Conservation (phyloP, 1,139 yeast species). For the Hansenula sp. region DNA sequence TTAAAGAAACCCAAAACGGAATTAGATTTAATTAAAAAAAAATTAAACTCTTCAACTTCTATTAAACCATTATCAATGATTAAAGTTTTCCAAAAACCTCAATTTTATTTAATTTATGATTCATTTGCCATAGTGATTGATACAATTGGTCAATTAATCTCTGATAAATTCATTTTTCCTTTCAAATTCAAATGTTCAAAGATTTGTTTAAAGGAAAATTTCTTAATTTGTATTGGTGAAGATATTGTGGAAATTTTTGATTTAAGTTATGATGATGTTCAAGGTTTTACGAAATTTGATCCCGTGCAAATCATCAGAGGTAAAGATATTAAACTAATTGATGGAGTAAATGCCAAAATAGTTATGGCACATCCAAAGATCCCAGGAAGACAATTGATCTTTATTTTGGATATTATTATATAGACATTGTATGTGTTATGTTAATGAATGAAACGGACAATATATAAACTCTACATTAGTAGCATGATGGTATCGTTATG, state of each 20-base stretch:
- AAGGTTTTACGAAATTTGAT: slow-evolving; percentile 27
- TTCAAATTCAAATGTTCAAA: slow-evolving; percentile 61
- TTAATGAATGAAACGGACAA: neutral
- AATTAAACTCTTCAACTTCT: slow-evolving; percentile 21
- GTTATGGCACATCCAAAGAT: slow-evolving; percentile 70
- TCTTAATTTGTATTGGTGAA: slow-evolving; percentile 58
- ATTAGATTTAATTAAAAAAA: slow-evolving; percentile 26
- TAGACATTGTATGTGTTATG: neutral
- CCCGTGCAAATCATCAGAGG: slow-evolving; percentile 76
- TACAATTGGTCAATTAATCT: slow-evolving; percentile 58
- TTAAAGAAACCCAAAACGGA: slow-evolving; percentile 26
- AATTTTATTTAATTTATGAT: slow-evolving; percentile 64
- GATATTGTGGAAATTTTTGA: slow-evolving; percentile 72
- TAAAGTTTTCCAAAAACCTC: slow-evolving; percentile 48
- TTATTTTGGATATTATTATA: slow-evolving; percentile 10
- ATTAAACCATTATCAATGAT: slow-evolving; percentile 60
- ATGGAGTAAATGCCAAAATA: slow-evolving; percentile 41
- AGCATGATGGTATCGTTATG: no score
- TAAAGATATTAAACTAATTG: slow-evolving; percentile 51
- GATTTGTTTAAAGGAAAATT: slow-evolving; percentile 54
- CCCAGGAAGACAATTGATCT: slow-evolving; percentile 57
- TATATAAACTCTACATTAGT: no score
- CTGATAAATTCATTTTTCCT: slow-evolving; percentile 47
- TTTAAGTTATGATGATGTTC: slow-evolving; percentile 47
- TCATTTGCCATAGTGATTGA: slow-evolving; percentile 72